Evolutionary conservation across 306 rosid genomes (phyloP).

Genomic region (Cercis canadensis): DNA sequence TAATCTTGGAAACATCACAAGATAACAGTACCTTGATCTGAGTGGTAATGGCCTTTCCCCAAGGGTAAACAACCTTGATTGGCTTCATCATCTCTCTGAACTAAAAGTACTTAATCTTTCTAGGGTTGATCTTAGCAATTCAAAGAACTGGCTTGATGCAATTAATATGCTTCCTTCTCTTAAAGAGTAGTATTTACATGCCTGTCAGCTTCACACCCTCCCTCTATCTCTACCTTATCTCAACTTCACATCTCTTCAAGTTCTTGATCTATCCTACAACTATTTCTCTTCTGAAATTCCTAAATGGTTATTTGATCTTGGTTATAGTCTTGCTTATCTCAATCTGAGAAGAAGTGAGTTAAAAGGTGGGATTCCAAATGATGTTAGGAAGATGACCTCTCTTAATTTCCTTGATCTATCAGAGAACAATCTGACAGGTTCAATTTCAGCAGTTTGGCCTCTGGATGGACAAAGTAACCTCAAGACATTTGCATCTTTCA

Average conservation of each 20-base stretch:
- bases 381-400: not conserved
- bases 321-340: not conserved
- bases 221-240: not conserved
- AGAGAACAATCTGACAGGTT: not conserved
- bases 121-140: not conserved
- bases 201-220: not conserved
- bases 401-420: not conserved
- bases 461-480: not conserved
- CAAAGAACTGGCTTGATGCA: not conserved
- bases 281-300: not conserved
- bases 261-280: not conserved
- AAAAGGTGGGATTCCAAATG: not conserved
- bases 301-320: not conserved
- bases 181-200: not conserved
- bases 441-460: not conserved
- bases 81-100: not conserved
- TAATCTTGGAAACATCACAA: not conserved
- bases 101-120: not conserved
- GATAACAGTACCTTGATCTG: not conserved
- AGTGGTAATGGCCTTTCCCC: not conserved
- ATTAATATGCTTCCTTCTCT: not conserved
- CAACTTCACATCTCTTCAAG: not conserved
- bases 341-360: not conserved
- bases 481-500: not conserved
- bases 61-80: not conserved